phyloP scores from a whole-genome alignment of 192 early-diverging fungal species.

The Podila minutissima region DNA sequence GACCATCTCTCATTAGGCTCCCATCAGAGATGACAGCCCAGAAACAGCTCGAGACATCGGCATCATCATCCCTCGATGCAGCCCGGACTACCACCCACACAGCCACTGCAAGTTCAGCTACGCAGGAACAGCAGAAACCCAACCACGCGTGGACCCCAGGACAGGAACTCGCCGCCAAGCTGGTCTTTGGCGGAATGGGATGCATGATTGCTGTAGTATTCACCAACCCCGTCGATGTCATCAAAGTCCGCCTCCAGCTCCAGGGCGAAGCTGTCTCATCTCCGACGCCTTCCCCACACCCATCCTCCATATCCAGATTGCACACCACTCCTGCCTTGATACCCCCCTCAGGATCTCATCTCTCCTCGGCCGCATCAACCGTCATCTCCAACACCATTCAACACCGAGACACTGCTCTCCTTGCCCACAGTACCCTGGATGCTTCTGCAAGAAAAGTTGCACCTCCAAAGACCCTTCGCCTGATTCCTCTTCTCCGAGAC shows the following conservation, averaged over 20 bases:
- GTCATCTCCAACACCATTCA: conserved; percentile 3
- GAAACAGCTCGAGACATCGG: not conserved
- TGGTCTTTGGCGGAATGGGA: conserved; percentile 44
- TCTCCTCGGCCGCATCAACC: not conserved
- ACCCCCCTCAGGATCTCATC: conserved; percentile 2
- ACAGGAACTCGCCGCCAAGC: conserved; percentile 34
- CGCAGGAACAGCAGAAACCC: not conserved
- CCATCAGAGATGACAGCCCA: too few species aligned
- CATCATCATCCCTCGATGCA: not conserved
- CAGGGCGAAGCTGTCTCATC: conserved; percentile 39
- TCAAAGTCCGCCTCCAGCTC: conserved; percentile 52
- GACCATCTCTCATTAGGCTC: too few species aligned
- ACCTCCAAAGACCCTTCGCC: conserved; percentile 9
- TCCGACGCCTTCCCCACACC: not conserved
- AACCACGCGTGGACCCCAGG: conserved; percentile 29
- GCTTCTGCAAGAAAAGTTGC: not conserved
- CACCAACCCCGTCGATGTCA: conserved; percentile 50
- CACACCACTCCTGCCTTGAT: not conserved
- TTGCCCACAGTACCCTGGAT: conserved; percentile 10
- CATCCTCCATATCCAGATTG: not conserved
- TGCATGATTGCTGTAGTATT: conserved; percentile 49
- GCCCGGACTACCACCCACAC: not conserved
- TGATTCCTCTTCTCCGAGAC: conserved; percentile 29
- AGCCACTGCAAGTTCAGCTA: not conserved
- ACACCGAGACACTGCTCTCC: conserved; percentile 18